These are phyloP conservation scores for Microdochium nivale DNA, from an alignment of 2,329 filamentous ascomycete species.

Conservation along the genomic window DNA sequence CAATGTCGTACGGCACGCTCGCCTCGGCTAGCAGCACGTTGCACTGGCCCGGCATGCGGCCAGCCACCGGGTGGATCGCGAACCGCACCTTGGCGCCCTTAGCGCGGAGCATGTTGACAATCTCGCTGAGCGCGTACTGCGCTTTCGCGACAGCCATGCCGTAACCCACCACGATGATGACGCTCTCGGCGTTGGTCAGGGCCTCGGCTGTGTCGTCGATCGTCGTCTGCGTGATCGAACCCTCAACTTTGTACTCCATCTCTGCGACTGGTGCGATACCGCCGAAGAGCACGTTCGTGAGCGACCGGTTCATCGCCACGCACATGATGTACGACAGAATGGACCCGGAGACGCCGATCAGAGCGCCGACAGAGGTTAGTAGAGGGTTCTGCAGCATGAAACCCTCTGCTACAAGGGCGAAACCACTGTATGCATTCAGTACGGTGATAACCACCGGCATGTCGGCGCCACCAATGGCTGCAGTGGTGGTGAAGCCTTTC, in stretches of 20 bases:
- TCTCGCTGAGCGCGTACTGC: constrained; percentile 82
- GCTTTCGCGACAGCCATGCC: constrained; percentile 94
- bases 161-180: constrained; percentile 87
- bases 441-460: constrained; percentile 92
- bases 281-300: constrained; percentile 86
- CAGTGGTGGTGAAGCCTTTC: constrained; percentile 81
- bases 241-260: constrained; percentile 67
- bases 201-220: constrained; percentile 75
- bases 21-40: constrained; percentile 87
- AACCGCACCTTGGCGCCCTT: constrained; percentile 78
- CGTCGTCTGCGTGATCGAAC: constrained; percentile 67
- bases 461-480: constrained; percentile 85
- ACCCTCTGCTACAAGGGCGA: constrained; percentile 81
- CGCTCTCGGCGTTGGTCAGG: constrained; percentile 67
- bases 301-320: constrained; percentile 81
- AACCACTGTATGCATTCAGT: constrained; percentile 83
- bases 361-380: constrained; percentile 73
- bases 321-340: constrained; percentile 85
- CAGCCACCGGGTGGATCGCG: constrained; percentile 83
- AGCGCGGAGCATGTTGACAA: constrained; percentile 63
- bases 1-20: constrained; percentile 82
- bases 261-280: constrained; percentile 60
- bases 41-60: constrained; percentile 88
- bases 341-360: constrained; percentile 83
- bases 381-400: constrained; percentile 87